Conservation (phyloP, 495 filamentous ascomycete genomes). For the Terfezia boudieri region DNA sequence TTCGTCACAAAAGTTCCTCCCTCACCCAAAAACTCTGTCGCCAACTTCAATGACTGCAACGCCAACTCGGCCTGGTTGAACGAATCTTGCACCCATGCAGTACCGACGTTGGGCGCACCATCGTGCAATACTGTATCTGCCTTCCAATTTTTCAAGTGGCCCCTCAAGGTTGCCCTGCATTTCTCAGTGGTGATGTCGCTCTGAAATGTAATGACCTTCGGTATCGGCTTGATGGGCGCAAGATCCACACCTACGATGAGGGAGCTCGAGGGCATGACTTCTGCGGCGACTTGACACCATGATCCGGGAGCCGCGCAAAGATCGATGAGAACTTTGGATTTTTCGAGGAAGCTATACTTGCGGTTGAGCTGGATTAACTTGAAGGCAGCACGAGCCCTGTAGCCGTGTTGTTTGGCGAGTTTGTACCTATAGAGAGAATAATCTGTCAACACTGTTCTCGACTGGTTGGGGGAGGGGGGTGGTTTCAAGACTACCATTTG, state of each 20-base stretch:
- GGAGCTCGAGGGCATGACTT: conserved; percentile 75
- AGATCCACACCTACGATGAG: conserved; percentile 92
- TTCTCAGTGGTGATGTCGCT: conserved; percentile 96
- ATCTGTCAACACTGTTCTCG: conserved; percentile 1
- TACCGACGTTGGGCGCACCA: conserved; percentile 93
- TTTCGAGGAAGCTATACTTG: conserved; percentile 93
- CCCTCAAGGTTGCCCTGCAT: conserved; percentile 73
- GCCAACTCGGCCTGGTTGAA: conserved; percentile 95
- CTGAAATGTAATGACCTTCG: conserved; percentile 82
- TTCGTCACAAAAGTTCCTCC: conserved; percentile 95
- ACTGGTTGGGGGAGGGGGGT: background rate
- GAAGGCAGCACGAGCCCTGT: conserved; percentile 88
- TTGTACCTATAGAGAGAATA: conserved; percentile 28
- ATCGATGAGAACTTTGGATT: conserved; percentile 87
- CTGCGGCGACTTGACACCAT: conserved; percentile 96
- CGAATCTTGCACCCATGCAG: conserved; percentile 94
- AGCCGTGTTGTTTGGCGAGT: conserved; percentile 95
- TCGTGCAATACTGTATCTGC: conserved; percentile 95
- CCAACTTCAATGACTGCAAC: conserved; percentile 73
- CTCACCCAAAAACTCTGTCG: conserved; percentile 76
- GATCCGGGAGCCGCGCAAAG: conserved; percentile 95
- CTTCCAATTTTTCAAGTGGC: conserved; percentile 91
- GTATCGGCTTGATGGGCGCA: conserved; percentile 85
- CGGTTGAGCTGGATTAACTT: conserved; percentile 98
- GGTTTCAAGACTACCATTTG: conserved; percentile 45